Evolutionary conservation across 1,284 basidiomycete species (phyloP).

Genomic region (Porogramme epimiltina): DNA sequence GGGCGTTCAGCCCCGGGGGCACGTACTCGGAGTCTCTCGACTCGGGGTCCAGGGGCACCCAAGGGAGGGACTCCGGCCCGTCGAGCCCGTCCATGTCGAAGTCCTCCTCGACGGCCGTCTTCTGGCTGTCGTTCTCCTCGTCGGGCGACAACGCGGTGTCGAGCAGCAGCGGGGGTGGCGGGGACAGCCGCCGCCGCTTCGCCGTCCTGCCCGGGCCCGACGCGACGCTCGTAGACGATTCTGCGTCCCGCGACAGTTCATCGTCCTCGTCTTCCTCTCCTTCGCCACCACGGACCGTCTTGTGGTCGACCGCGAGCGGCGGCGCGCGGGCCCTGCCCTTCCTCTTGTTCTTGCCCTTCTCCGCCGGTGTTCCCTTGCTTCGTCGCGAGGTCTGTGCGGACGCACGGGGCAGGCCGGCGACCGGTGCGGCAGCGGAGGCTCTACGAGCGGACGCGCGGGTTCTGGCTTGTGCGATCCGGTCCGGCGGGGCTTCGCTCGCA

Average conservation of each 20-base stretch:
- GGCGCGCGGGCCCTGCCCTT: constrained; percentile 5
- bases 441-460: constrained; percentile 1
- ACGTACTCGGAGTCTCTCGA: constrained; percentile 29
- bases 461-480: constrained; percentile 1
- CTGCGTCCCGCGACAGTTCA: constrained; percentile 1
- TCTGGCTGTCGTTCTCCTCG: constrained; percentile 6
- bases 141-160: background rate
- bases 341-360: constrained; percentile 19
- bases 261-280: constrained; percentile 2
- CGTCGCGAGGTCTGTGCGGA: background rate
- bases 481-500: background rate
- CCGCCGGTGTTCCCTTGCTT: background rate
- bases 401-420: background rate
- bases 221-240: background rate
- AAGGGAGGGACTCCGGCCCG: constrained; percentile 35
- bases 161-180: background rate
- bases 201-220: background rate
- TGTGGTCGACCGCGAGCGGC: constrained; percentile 2
- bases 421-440: background rate
- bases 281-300: constrained; percentile 1
- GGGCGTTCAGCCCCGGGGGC: constrained; percentile 35
- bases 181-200: constrained; percentile 19
- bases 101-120: constrained; percentile 15
- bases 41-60: constrained; percentile 23
- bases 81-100: constrained; percentile 37